Percentiles rank a stretch among this genome's conserved stretches.
Evolutionary conservation across 805 yeast species (phyloP).

Genomic region (Yamadazyma phyllophila): DNA sequence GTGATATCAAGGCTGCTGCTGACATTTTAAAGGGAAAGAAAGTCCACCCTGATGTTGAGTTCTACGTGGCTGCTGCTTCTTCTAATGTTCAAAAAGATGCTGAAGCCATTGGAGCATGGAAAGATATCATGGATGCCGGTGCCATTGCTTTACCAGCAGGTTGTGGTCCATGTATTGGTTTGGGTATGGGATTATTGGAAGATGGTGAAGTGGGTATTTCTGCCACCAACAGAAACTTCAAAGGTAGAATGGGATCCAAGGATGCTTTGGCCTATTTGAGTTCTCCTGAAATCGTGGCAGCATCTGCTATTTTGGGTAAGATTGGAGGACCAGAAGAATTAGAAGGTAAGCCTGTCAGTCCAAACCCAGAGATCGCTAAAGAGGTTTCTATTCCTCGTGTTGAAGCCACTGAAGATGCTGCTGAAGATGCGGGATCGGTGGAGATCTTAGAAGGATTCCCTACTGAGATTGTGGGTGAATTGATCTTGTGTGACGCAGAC

Average conservation of each 20-base stretch:
- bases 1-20: conserved; percentile 95
- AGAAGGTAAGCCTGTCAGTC: conserved; percentile 46
- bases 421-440: conserved; percentile 44
- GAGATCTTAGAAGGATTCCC: conserved; percentile 92
- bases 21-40: conserved; percentile 76
- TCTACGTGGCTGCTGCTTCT: conserved; percentile 97
- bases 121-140: conserved; percentile 84
- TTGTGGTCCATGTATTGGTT: conserved; percentile 98
- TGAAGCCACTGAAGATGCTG: conserved; percentile 29
- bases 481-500: conserved; percentile 94
- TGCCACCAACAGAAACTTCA: conserved; percentile 97
- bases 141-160: conserved; percentile 96
- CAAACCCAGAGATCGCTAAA: conserved; percentile 49
- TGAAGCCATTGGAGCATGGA: conserved; percentile 89
- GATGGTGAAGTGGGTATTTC: conserved; percentile 98
- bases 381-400: conserved; percentile 31
- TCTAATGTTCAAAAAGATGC: conserved; percentile 92
- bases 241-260: conserved; percentile 98
- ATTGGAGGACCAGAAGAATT: conserved; percentile 92
- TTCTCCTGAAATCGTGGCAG: conserved; percentile 98
- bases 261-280: conserved; percentile 96
- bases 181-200: conserved; percentile 89
- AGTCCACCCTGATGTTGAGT: conserved; percentile 87
- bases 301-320: conserved; percentile 92
- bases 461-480: conserved; percentile 80